These are phyloP conservation scores for Ogataea nakhonphanomensis DNA, from an alignment of 805 yeast genomes.

Conservation along the genomic window DNA sequence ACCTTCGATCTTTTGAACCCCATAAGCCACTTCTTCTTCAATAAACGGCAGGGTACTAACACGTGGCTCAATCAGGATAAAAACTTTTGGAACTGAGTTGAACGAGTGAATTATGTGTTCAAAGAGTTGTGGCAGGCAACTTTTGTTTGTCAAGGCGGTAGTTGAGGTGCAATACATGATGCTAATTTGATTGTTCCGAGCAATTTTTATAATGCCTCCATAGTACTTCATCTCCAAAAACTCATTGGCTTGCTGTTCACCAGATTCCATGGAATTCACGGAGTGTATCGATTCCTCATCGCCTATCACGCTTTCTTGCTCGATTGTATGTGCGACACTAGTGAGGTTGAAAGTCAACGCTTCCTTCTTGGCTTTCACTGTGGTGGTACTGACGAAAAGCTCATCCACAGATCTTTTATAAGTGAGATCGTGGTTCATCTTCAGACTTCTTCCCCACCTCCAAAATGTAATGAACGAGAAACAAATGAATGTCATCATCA, in stretches of 20 bases:
- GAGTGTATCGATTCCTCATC: constrained; percentile 3
- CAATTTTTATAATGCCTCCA: constrained; percentile 13
- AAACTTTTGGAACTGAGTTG: constrained; percentile 40
- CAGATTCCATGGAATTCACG: constrained; percentile 1
- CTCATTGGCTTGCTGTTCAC: constrained; percentile 2
- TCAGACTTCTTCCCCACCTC: constrained; percentile 45
- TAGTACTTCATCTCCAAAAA: constrained; percentile 7
- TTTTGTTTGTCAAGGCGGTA: constrained; percentile 39
- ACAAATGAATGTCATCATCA: constrained; percentile 41
- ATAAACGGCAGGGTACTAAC: constrained; percentile 43
- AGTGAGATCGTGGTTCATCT: constrained; percentile 37
- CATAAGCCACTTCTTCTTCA: constrained; percentile 37
- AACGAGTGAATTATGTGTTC: constrained; percentile 38
- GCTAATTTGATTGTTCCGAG: constrained; percentile 36
- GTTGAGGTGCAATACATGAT: constrained; percentile 40
- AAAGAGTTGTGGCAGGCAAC: constrained; percentile 44
- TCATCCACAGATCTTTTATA: constrained; percentile 26
- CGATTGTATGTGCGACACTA: neutral
- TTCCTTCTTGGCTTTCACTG: constrained; percentile 20
- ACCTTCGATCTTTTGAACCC: constrained; percentile 37
- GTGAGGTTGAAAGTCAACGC: constrained; percentile 20
- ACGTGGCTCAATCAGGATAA: constrained; percentile 42
- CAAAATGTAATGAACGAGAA: constrained; percentile 40
- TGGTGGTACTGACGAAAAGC: constrained; percentile 28
- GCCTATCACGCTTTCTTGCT: neutral